Base-by-base conservation (phyloP, 352 stramenopile species). In the Globisporangium sylvaticum region DNA sequence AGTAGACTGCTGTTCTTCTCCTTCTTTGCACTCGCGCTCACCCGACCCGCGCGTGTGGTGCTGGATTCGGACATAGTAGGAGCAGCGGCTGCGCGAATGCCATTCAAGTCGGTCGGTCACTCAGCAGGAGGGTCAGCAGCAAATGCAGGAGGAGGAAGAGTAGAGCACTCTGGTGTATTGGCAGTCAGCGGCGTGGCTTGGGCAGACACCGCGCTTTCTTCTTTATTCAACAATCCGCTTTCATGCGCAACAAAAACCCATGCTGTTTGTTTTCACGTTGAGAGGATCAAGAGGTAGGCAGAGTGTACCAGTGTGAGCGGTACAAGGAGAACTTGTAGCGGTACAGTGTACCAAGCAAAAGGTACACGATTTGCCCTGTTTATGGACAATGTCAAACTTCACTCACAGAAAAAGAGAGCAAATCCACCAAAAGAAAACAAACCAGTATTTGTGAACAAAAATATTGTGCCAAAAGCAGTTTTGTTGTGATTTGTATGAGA, bases 21-120 rank as follows among this genome's bases (percentile, higher is more conserved):
- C 46, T 65, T 56, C 46, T 65, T 65, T 15, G 7, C n/a, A 18
- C 48, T 57, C 29, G 31, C 29, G 4, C 20, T 65, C 20, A 50
- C 24, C 15, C 59, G 29, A 65, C 50, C 59, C 59, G 29, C 48
- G 44, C n/a, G 59, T 29, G 32, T 42, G 59, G 27, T 50, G 29
- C 32, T 65, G 59, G 50, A 31, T 58, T 44, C 46, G 39, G 59
- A 65, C 59, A 65, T 65, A 25, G 15, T 42, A 32, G 18, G 10
- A 29, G 27, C 4, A 57, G 42, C 15, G 59, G 57, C n/a, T 27
- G 25, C 59, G 59, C 44, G 59, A 65, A 65, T 65, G 59, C n/a
- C 59, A 65, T 65, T 58, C 59, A 65, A 58, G 29, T 64, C 18
- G 42, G 18, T 50, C 42, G 18, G 18, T 50, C 18, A n/a, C 2